A percentile compares a stretch with the other conserved stretches of the same genome.
These are phyloP conservation scores for Starmerella etchellsii DNA, from an alignment of 805 yeast genomes.

Conservation along the genomic window DNA sequence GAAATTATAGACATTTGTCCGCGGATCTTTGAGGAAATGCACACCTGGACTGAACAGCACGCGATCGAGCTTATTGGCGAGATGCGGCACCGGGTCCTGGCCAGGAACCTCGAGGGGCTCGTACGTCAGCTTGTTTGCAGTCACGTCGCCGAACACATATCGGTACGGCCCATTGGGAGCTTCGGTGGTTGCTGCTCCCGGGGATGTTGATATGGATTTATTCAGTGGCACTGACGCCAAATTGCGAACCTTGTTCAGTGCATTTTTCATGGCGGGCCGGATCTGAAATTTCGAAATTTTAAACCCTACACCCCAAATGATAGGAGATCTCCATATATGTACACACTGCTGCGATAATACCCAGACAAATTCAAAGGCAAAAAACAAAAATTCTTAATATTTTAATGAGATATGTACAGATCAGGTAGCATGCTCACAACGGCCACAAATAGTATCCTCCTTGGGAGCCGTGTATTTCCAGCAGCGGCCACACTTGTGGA, in stretches of 20 bases:
- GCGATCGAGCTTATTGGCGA: slow-evolving; percentile 55
- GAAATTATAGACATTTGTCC: slow-evolving; percentile 64
- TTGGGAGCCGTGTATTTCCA: slow-evolving; percentile 60
- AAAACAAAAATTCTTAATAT: no score
- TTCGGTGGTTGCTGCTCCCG: background rate
- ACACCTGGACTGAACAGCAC: slow-evolving; percentile 72
- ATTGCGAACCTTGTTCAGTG: background rate
- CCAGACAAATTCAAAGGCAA: no score
- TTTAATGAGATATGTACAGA: background rate
- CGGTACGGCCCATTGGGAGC: background rate
- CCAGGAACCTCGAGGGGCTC: slow-evolving; percentile 17
- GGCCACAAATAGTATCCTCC: slow-evolving; percentile 45
- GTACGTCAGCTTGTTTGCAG: slow-evolving; percentile 5
- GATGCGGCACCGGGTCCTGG: slow-evolving; percentile 35
- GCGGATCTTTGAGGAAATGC: slow-evolving; percentile 63
- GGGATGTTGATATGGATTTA: background rate
- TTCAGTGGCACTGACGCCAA: background rate
- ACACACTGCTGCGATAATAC: no score
- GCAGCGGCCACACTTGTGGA: slow-evolving; percentile 79
- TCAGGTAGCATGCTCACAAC: slow-evolving; percentile 42
- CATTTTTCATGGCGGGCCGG: background rate
- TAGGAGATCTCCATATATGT: no score
- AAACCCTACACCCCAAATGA: no score
- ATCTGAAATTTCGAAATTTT: background rate
- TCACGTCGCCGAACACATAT: slow-evolving; percentile 3